phyloP scores from a whole-genome alignment of 352 stramenopile species.

The Globisporangium abappressorium region DNA sequence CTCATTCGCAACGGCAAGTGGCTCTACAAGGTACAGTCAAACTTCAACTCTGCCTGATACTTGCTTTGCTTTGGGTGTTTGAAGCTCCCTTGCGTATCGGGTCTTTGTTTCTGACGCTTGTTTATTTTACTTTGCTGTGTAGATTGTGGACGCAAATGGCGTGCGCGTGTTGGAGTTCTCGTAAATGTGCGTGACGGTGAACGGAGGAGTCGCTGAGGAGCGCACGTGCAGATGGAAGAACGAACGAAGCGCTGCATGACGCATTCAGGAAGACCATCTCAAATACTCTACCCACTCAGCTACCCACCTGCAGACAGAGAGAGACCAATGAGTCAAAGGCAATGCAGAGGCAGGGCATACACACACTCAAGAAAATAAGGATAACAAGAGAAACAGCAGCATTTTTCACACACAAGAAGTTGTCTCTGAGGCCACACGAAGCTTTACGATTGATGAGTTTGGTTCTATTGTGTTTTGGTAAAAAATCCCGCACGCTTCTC shows the following conservation, averaged over 20 bases:
- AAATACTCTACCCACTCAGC: neutral
- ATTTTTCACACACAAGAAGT: neutral
- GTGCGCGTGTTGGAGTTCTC: conserved; percentile 23
- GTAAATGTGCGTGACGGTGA: conserved; percentile 8
- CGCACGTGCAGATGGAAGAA: neutral
- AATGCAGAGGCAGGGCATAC: neutral
- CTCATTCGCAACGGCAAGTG: conserved; percentile 86
- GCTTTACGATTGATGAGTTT: neutral
- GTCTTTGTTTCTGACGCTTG: neutral
- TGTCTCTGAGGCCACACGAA: neutral
- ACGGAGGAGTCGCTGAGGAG: neutral
- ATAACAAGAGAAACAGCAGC: conserved; percentile 3
- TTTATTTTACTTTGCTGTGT: neutral
- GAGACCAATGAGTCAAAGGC: neutral
- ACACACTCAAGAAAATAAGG: neutral
- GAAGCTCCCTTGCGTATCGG: neutral
- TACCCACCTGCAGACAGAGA: neutral
- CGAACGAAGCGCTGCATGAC: neutral
- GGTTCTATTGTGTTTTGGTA: neutral
- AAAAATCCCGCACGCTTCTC: too few species aligned
- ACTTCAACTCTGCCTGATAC: neutral
- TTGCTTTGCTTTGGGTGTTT: neutral
- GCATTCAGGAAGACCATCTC: neutral
- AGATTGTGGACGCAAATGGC: conserved; percentile 23
- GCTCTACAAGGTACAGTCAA: conserved; percentile 61